Conservation (phyloP, 139 green algal genomes). For the Limnomonas spitsbergensis region DNA sequence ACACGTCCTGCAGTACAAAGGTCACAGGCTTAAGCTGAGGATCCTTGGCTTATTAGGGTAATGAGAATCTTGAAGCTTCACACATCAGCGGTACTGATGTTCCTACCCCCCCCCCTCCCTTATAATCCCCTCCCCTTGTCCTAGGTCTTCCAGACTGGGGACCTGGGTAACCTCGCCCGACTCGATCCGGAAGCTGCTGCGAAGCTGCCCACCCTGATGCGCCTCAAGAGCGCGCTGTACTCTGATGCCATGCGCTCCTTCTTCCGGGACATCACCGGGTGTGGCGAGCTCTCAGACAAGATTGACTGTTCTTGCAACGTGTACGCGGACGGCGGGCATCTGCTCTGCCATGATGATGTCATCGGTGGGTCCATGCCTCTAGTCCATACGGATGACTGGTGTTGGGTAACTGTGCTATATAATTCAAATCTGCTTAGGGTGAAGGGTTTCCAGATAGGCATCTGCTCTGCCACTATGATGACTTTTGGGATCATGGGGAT, state of each 20-base stretch:
- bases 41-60: no score
- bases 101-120: no score
- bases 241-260: constrained; percentile 51
- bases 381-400: constrained; percentile 47
- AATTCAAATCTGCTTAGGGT: no score
- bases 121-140: no score
- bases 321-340: constrained; percentile 71
- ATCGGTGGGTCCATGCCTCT: no score
- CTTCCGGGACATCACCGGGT: constrained; percentile 51
- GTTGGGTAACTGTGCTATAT: not conserved
- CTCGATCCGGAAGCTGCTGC: constrained; percentile 48
- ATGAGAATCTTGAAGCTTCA: no score
- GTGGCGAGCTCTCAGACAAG: constrained; percentile 64
- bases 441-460: no score
- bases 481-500: no score
- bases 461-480: no score
- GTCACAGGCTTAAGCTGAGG: no score
- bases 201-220: constrained; percentile 67
- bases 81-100: no score
- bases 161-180: constrained; percentile 79
- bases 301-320: constrained; percentile 88
- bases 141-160: constrained; percentile 32
- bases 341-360: constrained; percentile 87
- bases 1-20: no score
- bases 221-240: constrained; percentile 75